Conservation (phyloP, 768 basidiomycete genomes). For the Mycena vulgaris region DNA sequence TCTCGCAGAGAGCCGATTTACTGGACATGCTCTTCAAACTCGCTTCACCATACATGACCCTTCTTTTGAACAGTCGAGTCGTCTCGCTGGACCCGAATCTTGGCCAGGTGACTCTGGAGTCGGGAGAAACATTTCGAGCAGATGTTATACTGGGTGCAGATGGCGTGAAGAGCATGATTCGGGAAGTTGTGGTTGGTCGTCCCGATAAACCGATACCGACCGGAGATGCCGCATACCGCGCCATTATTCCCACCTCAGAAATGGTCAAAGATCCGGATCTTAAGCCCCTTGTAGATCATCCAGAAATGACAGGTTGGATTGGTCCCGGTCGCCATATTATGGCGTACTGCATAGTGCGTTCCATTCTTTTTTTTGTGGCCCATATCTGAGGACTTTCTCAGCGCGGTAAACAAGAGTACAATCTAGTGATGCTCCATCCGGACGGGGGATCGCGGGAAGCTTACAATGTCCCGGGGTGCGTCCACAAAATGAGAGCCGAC, state of each 20-base stretch:
- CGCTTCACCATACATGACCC: slow-evolving; percentile 54
- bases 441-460: slow-evolving; percentile 59
- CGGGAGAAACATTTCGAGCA: slow-evolving; percentile 58
- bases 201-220: slow-evolving; percentile 64
- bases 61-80: slow-evolving; percentile 55
- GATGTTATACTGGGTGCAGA: slow-evolving; percentile 67
- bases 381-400: slow-evolving; percentile 16
- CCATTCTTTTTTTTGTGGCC: background rate
- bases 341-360: slow-evolving; percentile 54
- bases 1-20: slow-evolving; percentile 65
- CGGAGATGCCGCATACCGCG: slow-evolving; percentile 77
- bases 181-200: slow-evolving; percentile 63
- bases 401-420: slow-evolving; percentile 59
- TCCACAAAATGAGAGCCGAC: slow-evolving; percentile 62
- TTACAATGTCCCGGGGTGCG: slow-evolving; percentile 58
- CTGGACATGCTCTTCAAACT: slow-evolving; percentile 56
- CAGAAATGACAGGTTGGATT: slow-evolving; percentile 75
- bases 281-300: slow-evolving; percentile 62
- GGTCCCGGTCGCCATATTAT: slow-evolving; percentile 61
- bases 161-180: slow-evolving; percentile 66
- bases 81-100: slow-evolving; percentile 43
- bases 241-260: slow-evolving; percentile 61
- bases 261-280: slow-evolving; percentile 70
- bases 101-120: slow-evolving; percentile 55
- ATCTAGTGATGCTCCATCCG: slow-evolving; percentile 62